A percentile compares a stretch with the other conserved stretches of the same genome.
phyloP scores from a whole-genome alignment of 2,329 filamentous ascomycete species.

The Metarhizium humberi region DNA sequence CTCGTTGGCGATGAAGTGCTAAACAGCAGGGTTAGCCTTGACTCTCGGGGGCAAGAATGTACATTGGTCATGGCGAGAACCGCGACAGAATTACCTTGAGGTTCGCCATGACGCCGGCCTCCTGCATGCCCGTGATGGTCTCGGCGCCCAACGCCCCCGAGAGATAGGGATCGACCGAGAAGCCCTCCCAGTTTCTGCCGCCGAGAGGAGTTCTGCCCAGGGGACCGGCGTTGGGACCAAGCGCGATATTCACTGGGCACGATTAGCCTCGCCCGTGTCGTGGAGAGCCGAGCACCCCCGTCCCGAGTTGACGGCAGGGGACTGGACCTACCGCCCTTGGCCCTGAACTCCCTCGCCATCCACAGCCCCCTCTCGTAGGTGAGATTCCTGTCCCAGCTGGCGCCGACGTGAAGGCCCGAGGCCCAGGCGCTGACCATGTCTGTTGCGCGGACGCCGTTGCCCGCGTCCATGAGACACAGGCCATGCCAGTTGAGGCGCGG shows the following conservation, averaged over 20 bases:
- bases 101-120: constrained; percentile 70
- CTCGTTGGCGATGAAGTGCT: constrained; percentile 53
- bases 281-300: background rate
- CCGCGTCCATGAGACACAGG: constrained; percentile 40
- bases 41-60: background rate
- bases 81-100: constrained; percentile 37
- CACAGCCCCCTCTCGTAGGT: constrained; percentile 40
- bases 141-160: constrained; percentile 63
- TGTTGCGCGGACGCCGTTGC: constrained; percentile 37
- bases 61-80: background rate
- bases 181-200: constrained; percentile 69
- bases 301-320: no score
- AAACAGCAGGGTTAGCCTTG: background rate
- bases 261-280: background rate
- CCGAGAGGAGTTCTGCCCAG: constrained; percentile 61
- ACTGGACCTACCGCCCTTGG: constrained; percentile 41
- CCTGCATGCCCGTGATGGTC: constrained; percentile 66
- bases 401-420: constrained; percentile 37
- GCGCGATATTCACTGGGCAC: constrained; percentile 49
- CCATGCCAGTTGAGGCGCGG: constrained; percentile 36
- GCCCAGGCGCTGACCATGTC: constrained; percentile 40
- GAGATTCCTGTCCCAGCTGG: constrained; percentile 44
- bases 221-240: constrained; percentile 64
- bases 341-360: constrained; percentile 48
- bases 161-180: constrained; percentile 61